These are phyloP conservation scores for Hyaloscypha finlandica DNA, from an alignment of 495 filamentous ascomycete species.

Conservation along the genomic window DNA sequence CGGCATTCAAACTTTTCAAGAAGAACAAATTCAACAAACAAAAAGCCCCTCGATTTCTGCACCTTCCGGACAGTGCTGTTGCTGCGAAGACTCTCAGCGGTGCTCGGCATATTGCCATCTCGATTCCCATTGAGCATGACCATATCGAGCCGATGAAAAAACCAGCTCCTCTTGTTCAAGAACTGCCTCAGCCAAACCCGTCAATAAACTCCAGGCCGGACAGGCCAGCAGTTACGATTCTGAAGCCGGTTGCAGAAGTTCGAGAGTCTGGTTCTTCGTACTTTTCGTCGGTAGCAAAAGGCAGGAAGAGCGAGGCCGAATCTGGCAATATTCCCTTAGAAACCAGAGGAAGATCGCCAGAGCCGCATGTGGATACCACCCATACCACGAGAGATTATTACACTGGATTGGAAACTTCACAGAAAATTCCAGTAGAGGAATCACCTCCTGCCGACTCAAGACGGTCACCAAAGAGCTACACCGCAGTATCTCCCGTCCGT, in stretches of 20 bases:
- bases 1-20: slow-evolving; percentile 31
- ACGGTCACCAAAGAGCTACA: slow-evolving; percentile 6
- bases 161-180: background rate
- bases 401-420: slow-evolving; percentile 4
- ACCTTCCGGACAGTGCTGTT: slow-evolving; percentile 48
- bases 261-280: slow-evolving; percentile 35
- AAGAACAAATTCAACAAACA: slow-evolving; percentile 23
- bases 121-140: slow-evolving; percentile 43
- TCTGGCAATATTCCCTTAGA: background rate
- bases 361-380: slow-evolving; percentile 11
- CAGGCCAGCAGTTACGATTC: slow-evolving; percentile 22
- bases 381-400: slow-evolving; percentile 21
- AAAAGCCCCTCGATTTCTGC: slow-evolving; percentile 33
- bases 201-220: slow-evolving; percentile 10
- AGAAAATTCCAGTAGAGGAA: background rate
- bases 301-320: background rate
- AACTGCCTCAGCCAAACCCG: background rate
- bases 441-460: background rate
- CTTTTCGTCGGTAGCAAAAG: background rate
- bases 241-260: slow-evolving; percentile 34
- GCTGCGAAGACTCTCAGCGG: slow-evolving; percentile 43
- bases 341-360: slow-evolving; percentile 1
- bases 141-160: slow-evolving; percentile 4
- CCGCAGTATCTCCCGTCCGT: slow-evolving; percentile 5
- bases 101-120: slow-evolving; percentile 52